Conservation (phyloP, 1,284 basidiomycete genomes). For the Trichosporon faecale region DNA sequence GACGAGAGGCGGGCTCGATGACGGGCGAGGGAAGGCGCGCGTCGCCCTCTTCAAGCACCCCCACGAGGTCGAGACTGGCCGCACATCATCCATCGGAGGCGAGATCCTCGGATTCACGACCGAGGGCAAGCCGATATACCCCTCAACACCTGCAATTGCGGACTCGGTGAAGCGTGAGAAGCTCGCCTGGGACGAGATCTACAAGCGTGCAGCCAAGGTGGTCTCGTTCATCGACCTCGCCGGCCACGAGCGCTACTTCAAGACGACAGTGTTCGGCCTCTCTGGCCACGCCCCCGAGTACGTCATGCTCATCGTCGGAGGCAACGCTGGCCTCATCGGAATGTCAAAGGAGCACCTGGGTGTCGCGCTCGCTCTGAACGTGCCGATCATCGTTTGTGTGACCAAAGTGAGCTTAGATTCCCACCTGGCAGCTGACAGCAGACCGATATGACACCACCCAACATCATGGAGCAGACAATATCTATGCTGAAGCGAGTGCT, state of each 20-base stretch:
- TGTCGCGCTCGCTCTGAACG: conserved; percentile 86
- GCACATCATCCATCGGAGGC: conserved; percentile 93
- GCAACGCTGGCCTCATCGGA: conserved; percentile 88
- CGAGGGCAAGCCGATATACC: conserved; percentile 70
- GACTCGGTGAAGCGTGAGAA: conserved; percentile 71
- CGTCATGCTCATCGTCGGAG: conserved; percentile 93
- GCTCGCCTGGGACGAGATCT: conserved; percentile 95
- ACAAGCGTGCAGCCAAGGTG: conserved; percentile 82
- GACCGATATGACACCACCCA: conserved; percentile 97
- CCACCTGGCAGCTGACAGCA: conserved; percentile 41
- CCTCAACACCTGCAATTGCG: conserved; percentile 59
- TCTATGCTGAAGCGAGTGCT: conserved; percentile 92
- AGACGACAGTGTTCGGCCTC: conserved; percentile 92
- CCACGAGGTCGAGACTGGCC: conserved; percentile 92
- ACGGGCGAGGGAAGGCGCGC: conserved; percentile 89
- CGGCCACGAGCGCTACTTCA: conserved; percentile 73
- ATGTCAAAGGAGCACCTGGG: conserved; percentile 98
- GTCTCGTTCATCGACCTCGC: conserved; percentile 92
- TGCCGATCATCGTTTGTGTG: conserved; percentile 90
- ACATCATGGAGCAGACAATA: conserved; percentile 82
- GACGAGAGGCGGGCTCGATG: conserved; percentile 75
- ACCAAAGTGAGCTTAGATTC: conserved; percentile 66
- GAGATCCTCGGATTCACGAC: conserved; percentile 87
- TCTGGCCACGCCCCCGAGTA: conserved; percentile 94
- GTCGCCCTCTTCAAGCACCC: conserved; percentile 94